Evolutionary conservation across 2,329 filamentous ascomycete species (phyloP), one percentile per base, ranked within the genome.

Genomic region (Talaromyces funiculosus): DNA sequence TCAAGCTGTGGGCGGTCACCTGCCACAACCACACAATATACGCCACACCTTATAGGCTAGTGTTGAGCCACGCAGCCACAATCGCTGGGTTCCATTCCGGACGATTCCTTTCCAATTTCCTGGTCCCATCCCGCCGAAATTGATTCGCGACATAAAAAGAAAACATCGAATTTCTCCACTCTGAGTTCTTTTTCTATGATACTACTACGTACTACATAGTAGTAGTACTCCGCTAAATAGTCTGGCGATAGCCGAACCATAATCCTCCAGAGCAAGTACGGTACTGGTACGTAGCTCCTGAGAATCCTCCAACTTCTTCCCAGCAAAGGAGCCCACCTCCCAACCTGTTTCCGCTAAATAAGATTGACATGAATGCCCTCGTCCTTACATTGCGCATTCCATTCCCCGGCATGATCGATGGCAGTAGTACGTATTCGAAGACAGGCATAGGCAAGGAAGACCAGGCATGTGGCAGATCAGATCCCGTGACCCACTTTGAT

Each of bases 381-480:
- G 20, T 51, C 26, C 45, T 49, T 49, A 45, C 42, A 45, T 45
- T 24, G 18, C 24, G n/a, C 45, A 51, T 33, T 51, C 45, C 45
- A 18, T 33, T 26, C 14, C 5, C 24, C 24, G 4, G 4, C 16
- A 42, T 20, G 38, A 20, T 12, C 38, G 38, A 33, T 33, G 31
- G 12, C 31, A 33, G n/a, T n/a, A n/a, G n/a, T 33, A 33, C 31
- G 6, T 33, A 33, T 33, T 33, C 7, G 31, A 10, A 12, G 31
- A 10, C 12, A n/a, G 31, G 31, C 31, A 33, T 33, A 33, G 18
- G 45, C 14, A 51, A 33, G 45, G 45, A 31, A 24, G 7, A 45
- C 45, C 31, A 51, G 45, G 45, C 45, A 51, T 51, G 45, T 51
- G 45, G 45, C 45, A 51, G 45, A 49, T 49, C 45, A 49, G 45